Percentiles rank a stretch among this genome's conserved stretches.
phyloP scores from a whole-genome alignment of 75 land plant genomes.

The Sequoiadendron giganteum region DNA sequence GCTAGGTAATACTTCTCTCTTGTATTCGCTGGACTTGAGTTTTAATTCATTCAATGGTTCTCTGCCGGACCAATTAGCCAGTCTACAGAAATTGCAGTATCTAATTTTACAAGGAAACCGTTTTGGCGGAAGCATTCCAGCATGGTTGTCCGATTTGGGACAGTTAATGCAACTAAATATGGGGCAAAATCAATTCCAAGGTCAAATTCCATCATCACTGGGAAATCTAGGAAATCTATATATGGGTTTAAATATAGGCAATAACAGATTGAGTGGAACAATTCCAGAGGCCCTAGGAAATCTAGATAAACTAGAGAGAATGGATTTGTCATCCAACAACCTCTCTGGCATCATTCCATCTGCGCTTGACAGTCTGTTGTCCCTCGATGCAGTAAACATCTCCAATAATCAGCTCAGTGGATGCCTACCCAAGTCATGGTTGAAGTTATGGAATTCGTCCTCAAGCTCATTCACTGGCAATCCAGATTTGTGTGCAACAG shows the following conservation, averaged over 20 bases:
- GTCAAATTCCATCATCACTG: constrained; percentile 48
- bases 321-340: constrained; percentile 51
- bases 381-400: constrained; percentile 39
- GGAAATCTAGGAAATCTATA: constrained; percentile 22
- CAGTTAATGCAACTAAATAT: constrained; percentile 51
- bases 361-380: constrained; percentile 20
- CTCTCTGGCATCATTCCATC: constrained; percentile 46
- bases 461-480: constrained; percentile 58
- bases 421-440: constrained; percentile 36
- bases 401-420: constrained; percentile 65
- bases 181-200: constrained; percentile 53
- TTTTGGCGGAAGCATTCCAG: constrained; percentile 59
- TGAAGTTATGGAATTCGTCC: constrained; percentile 35
- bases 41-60: constrained; percentile 53
- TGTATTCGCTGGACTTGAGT: constrained; percentile 47
- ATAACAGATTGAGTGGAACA: constrained; percentile 42
- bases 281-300: constrained; percentile 39
- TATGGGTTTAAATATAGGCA: constrained; percentile 42
- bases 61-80: constrained; percentile 34
- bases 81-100: constrained; percentile 17
- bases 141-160: constrained; percentile 28
- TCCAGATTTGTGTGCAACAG: constrained; percentile 38
- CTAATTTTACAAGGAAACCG: constrained; percentile 42
- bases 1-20: constrained; percentile 19
- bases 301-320: constrained; percentile 19